phyloP scores from a whole-genome alignment of 441 rosid genomes.

The Aquilaria agallochum region DNA sequence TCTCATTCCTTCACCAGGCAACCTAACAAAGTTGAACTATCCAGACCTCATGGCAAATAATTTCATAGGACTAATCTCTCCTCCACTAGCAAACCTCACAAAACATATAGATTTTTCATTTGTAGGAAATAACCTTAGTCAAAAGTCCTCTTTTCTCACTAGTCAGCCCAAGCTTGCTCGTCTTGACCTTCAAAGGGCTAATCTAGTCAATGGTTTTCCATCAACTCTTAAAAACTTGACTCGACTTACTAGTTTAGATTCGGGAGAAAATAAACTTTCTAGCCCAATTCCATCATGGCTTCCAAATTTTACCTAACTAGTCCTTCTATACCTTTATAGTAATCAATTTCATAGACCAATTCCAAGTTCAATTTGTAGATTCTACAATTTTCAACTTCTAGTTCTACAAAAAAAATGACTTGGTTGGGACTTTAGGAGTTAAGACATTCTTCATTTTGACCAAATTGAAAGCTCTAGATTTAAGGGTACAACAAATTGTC shows the following conservation, averaged over 20 bases:
- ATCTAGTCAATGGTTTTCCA: conserved; percentile 11
- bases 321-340: not conserved
- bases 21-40: conserved; percentile 4
- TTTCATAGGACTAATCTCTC: not conserved
- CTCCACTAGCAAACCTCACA: conserved; percentile 4
- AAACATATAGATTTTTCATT: conserved; percentile 4
- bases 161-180: not conserved
- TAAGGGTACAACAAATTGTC: not conserved
- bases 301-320: conserved; percentile 7
- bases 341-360: conserved; percentile 8
- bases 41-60: not conserved
- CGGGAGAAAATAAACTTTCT: not conserved
- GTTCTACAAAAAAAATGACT: not conserved
- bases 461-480: not conserved
- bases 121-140: conserved; percentile 3
- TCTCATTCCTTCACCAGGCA: conserved; percentile 8
- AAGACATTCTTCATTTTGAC: not conserved
- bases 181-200: not conserved
- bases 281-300: conserved; percentile 12
- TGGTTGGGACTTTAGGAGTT: not conserved
- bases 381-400: conserved; percentile 6
- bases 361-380: conserved; percentile 6
- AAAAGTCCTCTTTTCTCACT: not conserved
- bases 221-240: conserved; percentile 15
- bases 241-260: not conserved